These are phyloP conservation scores for Sugiyamaella chiloensis DNA, from an alignment of 805 yeast species.

Conservation along the genomic window DNA sequence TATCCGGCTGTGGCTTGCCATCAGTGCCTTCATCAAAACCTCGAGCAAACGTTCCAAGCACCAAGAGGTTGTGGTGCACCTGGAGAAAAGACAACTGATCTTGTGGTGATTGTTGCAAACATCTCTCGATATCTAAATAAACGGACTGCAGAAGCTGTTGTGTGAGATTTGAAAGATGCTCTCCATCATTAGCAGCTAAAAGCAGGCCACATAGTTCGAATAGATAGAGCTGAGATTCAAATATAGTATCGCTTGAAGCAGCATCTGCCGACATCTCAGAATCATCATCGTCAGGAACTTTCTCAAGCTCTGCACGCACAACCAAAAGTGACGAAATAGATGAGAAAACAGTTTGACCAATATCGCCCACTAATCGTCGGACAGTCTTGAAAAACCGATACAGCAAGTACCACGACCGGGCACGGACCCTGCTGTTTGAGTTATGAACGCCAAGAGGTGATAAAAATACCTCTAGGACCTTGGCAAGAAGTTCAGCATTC, in stretches of 20 bases:
- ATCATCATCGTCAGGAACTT: conserved; percentile 30
- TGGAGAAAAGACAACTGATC: conserved; percentile 55
- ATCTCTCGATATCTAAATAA: conserved; percentile 64
- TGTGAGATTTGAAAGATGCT: conserved; percentile 43
- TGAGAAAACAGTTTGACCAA: conserved; percentile 55
- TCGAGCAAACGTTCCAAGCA: conserved; percentile 84
- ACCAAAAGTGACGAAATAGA: conserved; percentile 58
- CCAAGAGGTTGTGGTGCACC: conserved; percentile 82
- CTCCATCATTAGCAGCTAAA: conserved; percentile 48
- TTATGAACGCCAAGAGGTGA: conserved; percentile 81
- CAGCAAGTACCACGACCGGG: conserved; percentile 87
- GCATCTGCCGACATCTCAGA: conserved; percentile 51
- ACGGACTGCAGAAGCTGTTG: conserved; percentile 73
- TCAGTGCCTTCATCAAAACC: conserved; percentile 59
- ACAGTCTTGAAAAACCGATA: conserved; percentile 77
- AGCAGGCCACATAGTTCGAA: conserved; percentile 85
- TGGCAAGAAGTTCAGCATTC: conserved; percentile 45
- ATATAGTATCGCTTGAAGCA: conserved; percentile 48
- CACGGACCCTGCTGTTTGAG: conserved; percentile 65
- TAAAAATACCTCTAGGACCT: conserved; percentile 70
- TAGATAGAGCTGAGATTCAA: conserved; percentile 75
- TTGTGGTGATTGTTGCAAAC: conserved; percentile 32
- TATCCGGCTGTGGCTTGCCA: conserved; percentile 25
- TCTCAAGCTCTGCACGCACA: conserved; percentile 56
- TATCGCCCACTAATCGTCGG: conserved; percentile 55